Conservation (phyloP, 768 basidiomycete genomes). For the Kwoniella sp. region DNA sequence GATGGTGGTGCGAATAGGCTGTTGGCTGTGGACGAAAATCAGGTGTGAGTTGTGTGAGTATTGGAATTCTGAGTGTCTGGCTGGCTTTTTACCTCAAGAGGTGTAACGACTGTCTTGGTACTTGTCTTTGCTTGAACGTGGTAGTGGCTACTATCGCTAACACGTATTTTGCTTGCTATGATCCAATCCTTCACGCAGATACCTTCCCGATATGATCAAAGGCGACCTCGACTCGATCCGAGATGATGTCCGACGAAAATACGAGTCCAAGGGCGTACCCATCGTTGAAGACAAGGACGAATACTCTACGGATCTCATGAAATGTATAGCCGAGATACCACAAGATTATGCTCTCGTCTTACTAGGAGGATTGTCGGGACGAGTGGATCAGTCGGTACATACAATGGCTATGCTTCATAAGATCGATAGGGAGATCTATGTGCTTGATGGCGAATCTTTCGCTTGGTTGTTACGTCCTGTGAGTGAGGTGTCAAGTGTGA, state of each 20-base stretch:
- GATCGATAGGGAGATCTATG: slow-evolving; percentile 71
- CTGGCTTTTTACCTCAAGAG: too few relatives aligned
- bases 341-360: slow-evolving; percentile 61
- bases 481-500: slow-evolving; percentile 36
- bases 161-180: too few relatives aligned
- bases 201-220: slow-evolving; percentile 80
- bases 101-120: too few relatives aligned
- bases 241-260: slow-evolving; percentile 71
- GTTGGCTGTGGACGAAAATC: slow-evolving; percentile 61
- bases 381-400: slow-evolving; percentile 92
- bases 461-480: slow-evolving; percentile 86
- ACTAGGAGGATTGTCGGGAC: slow-evolving; percentile 84
- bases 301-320: slow-evolving; percentile 92
- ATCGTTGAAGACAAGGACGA: slow-evolving; percentile 72
- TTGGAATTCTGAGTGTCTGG: background rate
- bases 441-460: slow-evolving; percentile 84
- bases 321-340: slow-evolving; percentile 70
- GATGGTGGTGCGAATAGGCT: slow-evolving; percentile 88
- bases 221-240: slow-evolving; percentile 91
- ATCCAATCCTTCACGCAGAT: slow-evolving; percentile 58
- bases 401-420: slow-evolving; percentile 83
- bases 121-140: too few relatives aligned
- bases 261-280: slow-evolving; percentile 65
- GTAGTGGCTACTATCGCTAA: too few relatives aligned
- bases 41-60: slow-evolving; percentile 20